Evolutionary conservation across 108 stramenopile genomes (phyloP).

Genomic region (Skeletonema grethae): DNA sequence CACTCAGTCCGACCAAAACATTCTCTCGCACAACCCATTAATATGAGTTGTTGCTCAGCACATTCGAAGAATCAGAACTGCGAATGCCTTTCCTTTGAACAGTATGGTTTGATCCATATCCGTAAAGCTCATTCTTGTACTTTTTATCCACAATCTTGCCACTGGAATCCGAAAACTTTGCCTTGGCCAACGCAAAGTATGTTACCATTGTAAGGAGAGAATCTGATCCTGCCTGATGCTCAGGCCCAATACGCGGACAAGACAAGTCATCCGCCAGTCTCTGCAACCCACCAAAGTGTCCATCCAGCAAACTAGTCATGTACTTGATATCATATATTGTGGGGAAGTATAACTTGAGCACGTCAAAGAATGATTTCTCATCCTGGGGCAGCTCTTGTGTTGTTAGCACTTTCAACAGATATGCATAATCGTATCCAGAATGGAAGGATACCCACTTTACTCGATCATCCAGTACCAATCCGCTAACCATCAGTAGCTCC

Average conservation of each 20-base stretch:
- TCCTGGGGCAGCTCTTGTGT: slow-evolving; percentile 76
- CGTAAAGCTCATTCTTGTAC: slow-evolving; percentile 89
- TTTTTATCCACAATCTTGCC: slow-evolving; percentile 74
- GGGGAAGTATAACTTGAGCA: slow-evolving; percentile 96
- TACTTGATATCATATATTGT: slow-evolving; percentile 98
- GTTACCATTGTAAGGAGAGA: slow-evolving; percentile 93
- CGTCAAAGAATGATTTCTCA: slow-evolving; percentile 92
- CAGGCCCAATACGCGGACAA: slow-evolving; percentile 95
- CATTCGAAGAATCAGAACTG: slow-evolving; percentile 1
- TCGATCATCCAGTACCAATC: slow-evolving; percentile 94
- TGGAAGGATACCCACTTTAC: slow-evolving; percentile 98
- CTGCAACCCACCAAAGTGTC: slow-evolving; percentile 94
- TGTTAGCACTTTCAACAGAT: slow-evolving; percentile 93
- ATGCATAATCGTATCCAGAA: slow-evolving; percentile 98
- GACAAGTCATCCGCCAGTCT: slow-evolving; percentile 90
- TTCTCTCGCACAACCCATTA: neutral
- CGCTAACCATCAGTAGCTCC: slow-evolving; percentile 96
- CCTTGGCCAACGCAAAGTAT: slow-evolving; percentile 91
- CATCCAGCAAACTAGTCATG: slow-evolving; percentile 92
- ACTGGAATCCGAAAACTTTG: slow-evolving; percentile 64
- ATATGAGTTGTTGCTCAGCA: neutral
- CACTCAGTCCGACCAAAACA: neutral
- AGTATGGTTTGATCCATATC: slow-evolving; percentile 88
- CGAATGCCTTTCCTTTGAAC: slow-evolving; percentile 31
- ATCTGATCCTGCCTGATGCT: slow-evolving; percentile 99